A percentile compares a stretch with the other conserved stretches of the same genome.
These are phyloP conservation scores for Hura crepitans DNA, from an alignment of 441 rosid species.

Conservation along the genomic window DNA sequence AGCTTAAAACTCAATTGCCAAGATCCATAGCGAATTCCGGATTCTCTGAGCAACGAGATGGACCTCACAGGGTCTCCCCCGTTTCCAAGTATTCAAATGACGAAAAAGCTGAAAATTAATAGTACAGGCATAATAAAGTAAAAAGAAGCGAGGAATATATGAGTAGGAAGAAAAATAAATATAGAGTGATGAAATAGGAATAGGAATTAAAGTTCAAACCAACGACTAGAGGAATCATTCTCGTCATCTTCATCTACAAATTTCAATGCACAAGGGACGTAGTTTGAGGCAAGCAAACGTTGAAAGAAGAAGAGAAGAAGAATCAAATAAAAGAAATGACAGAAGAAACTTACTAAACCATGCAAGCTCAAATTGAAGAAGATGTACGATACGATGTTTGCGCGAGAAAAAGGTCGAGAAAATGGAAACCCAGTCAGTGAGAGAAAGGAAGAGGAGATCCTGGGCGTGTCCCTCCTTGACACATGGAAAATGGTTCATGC, in stretches of 20 bases:
- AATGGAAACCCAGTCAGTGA: slow-evolving; percentile 7
- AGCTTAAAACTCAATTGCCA: neutral
- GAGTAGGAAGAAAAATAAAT: neutral
- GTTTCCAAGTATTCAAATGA: neutral
- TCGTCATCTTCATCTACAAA: neutral
- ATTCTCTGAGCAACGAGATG: neutral
- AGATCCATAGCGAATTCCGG: neutral
- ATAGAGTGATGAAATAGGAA: neutral
- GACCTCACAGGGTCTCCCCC: neutral
- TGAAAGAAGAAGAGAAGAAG: neutral
- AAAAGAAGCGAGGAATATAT: neutral
- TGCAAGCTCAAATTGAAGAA: neutral
- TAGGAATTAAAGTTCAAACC: neutral
- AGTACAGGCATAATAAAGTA: neutral
- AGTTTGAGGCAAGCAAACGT: neutral
- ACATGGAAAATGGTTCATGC: slow-evolving; percentile 4
- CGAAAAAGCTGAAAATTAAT: neutral
- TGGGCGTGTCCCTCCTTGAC: slow-evolving; percentile 5
- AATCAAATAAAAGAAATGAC: neutral
- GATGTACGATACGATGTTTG: neutral
- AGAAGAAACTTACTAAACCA: neutral
- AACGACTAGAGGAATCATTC: neutral
- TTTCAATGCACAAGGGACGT: neutral
- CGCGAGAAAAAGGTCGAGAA: neutral
- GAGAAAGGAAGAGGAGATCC: neutral